Percentiles rank a stretch among this genome's conserved stretches.
These are phyloP conservation scores for Golubevia pallescens DNA, from an alignment of 1,284 basidiomycete genomes.

Conservation along the genomic window DNA sequence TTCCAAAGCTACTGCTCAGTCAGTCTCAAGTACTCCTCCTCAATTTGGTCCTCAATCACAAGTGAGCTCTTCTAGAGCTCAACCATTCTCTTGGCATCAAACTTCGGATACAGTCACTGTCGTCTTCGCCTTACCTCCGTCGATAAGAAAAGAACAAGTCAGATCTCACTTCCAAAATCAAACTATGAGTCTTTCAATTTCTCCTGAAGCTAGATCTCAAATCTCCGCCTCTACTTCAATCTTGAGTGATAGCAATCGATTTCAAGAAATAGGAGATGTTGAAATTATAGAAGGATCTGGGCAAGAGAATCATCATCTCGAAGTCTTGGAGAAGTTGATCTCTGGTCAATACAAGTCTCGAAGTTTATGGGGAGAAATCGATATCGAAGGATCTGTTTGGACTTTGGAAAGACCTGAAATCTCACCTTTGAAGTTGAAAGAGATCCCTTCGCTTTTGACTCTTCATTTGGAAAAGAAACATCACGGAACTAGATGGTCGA, in stretches of 20 bases:
- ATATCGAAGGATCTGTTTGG: slow-evolving; percentile 36
- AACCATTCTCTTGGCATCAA: slow-evolving; percentile 90
- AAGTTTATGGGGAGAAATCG: slow-evolving; percentile 44
- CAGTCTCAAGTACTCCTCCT: slow-evolving; percentile 1
- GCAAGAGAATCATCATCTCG: slow-evolving; percentile 13
- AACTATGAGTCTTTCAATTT: slow-evolving; percentile 34
- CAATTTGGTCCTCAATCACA: background rate
- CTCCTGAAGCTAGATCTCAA: background rate
- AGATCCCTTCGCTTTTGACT: slow-evolving; percentile 19
- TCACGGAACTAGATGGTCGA: slow-evolving; percentile 78
- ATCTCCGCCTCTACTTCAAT: background rate
- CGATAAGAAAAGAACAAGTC: slow-evolving; percentile 38
- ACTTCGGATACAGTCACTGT: slow-evolving; percentile 80
- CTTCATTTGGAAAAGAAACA: slow-evolving; percentile 51
- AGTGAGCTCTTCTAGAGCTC: slow-evolving; percentile 53
- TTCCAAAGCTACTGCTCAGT: slow-evolving; percentile 1
- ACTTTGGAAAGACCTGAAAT: slow-evolving; percentile 27
- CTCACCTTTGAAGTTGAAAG: slow-evolving; percentile 5
- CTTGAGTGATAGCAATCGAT: background rate
- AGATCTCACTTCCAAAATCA: slow-evolving; percentile 70
- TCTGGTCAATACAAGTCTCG: slow-evolving; percentile 29
- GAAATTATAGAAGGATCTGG: background rate
- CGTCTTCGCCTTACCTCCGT: slow-evolving; percentile 78
- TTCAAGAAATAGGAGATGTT: background rate
- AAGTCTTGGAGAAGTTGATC: slow-evolving; percentile 22